Evolutionary conservation across 1,284 basidiomycete genomes (phyloP).

Genomic region (Agroathelia rolfsii): DNA sequence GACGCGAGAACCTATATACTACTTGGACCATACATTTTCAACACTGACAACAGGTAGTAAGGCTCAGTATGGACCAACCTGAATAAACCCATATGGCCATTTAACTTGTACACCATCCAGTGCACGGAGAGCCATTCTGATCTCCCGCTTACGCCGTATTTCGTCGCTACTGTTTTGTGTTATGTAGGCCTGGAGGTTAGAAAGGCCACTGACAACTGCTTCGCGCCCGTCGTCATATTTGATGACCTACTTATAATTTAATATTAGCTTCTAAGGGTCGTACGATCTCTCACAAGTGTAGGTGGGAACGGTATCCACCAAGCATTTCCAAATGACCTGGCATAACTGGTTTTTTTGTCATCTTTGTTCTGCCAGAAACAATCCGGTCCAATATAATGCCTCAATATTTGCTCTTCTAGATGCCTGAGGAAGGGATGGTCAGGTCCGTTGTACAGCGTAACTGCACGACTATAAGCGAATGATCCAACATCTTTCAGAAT

Average conservation of each 20-base stretch:
- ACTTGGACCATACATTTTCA: too few species aligned
- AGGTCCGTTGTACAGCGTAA: slow-evolving; percentile 35
- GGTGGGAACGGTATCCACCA: slow-evolving; percentile 78
- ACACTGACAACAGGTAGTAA: too few species aligned
- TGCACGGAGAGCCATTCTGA: slow-evolving; percentile 59
- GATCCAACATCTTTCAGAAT: slow-evolving; percentile 62
- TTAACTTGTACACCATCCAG: slow-evolving; percentile 55
- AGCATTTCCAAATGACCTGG: slow-evolving; percentile 71
- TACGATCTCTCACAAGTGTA: slow-evolving; percentile 41
- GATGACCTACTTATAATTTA: slow-evolving; percentile 42
- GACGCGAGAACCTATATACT: slow-evolving; percentile 35
- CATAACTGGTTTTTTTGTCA: too few species aligned
- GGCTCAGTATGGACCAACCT: too few species aligned
- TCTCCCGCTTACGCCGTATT: slow-evolving; percentile 43
- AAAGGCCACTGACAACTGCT: slow-evolving; percentile 35
- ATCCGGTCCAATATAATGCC: slow-evolving; percentile 55
- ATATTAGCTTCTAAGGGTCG: slow-evolving; percentile 3
- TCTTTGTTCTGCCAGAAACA: slow-evolving; percentile 52
- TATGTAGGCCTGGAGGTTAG: slow-evolving; percentile 53
- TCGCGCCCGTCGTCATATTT: slow-evolving; percentile 59
- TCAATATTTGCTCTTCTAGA: slow-evolving; percentile 43
- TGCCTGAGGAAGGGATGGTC: slow-evolving; percentile 34
- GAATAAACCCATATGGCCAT: slow-evolving; percentile 57
- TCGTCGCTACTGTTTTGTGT: slow-evolving; percentile 49
- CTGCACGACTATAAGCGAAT: slow-evolving; percentile 40